These are phyloP conservation scores for Brassica incana DNA, from an alignment of 345 rosid species.

Conservation along the genomic window DNA sequence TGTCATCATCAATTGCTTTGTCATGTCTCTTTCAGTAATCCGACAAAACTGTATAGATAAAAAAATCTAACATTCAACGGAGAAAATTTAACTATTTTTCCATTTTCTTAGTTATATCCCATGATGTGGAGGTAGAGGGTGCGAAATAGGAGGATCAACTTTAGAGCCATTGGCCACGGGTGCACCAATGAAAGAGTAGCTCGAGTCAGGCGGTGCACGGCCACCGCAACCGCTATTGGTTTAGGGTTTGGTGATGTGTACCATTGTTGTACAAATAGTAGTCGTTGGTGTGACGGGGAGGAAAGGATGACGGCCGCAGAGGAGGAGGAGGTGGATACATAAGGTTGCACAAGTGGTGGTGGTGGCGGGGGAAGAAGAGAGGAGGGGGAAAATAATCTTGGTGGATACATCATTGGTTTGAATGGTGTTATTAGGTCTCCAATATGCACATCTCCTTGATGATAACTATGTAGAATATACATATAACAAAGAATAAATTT, in stretches of 20 bases:
- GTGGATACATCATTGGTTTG: constrained; percentile 56
- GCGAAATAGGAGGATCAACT: constrained; percentile 7
- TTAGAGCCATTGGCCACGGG: constrained; percentile 39
- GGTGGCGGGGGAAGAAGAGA: constrained; percentile 33
- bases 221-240: constrained; percentile 18
- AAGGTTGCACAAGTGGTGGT: constrained; percentile 43
- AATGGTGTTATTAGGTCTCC: constrained; percentile 52
- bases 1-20: constrained; percentile 36
- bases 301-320: constrained; percentile 44
- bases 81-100: neutral
- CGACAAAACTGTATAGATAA: constrained; percentile 7
- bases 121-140: constrained; percentile 31
- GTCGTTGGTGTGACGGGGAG: constrained; percentile 47
- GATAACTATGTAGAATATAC: constrained; percentile 47
- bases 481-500: neutral
- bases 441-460: constrained; percentile 43
- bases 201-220: constrained; percentile 16
- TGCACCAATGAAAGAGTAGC: constrained; percentile 43
- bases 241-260: constrained; percentile 40
- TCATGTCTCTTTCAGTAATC: constrained; percentile 32
- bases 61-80: neutral
- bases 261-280: constrained; percentile 58
- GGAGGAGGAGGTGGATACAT: constrained; percentile 53
- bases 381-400: constrained; percentile 53
- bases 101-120: neutral